Evolutionary conservation across 306 rosid genomes (phyloP).

Genomic region (Cucumis melo): DNA sequence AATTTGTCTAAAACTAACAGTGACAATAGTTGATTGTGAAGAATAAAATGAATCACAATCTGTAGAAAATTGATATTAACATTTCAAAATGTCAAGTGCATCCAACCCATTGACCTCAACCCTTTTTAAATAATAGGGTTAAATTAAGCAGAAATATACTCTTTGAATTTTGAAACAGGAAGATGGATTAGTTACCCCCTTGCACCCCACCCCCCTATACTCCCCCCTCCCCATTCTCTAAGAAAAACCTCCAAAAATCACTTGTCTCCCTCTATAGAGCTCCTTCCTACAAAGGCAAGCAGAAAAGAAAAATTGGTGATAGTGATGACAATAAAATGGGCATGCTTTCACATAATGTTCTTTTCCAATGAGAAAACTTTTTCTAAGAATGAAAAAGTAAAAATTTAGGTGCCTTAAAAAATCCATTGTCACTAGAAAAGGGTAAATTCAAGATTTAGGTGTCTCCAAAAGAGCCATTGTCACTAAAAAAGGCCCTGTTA

Average conservation of each 20-base stretch:
- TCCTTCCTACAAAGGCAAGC: neutral
- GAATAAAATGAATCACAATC: neutral
- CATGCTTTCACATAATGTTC: neutral
- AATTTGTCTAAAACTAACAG: neutral
- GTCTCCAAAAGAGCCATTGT: neutral
- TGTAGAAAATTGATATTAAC: neutral
- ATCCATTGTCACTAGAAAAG: neutral
- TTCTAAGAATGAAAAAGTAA: neutral
- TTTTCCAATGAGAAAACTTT: neutral
- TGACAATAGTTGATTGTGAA: neutral
- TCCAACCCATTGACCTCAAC: neutral
- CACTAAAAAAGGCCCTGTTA: neutral
- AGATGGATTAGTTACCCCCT: neutral
- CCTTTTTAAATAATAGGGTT: neutral
- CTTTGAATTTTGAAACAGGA: neutral
- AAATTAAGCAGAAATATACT: neutral
- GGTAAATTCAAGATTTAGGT: neutral
- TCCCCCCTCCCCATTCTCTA: neutral
- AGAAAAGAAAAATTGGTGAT: neutral
- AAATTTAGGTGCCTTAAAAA: neutral
- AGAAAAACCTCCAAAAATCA: neutral
- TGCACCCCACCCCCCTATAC: neutral
- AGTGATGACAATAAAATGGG: neutral
- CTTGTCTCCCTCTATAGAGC: neutral
- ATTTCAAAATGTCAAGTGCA: neutral